Evolutionary conservation across 345 rosid species (phyloP), one percentile per base, ranked within the genome.

Genomic region (Garcia nutans): DNA sequence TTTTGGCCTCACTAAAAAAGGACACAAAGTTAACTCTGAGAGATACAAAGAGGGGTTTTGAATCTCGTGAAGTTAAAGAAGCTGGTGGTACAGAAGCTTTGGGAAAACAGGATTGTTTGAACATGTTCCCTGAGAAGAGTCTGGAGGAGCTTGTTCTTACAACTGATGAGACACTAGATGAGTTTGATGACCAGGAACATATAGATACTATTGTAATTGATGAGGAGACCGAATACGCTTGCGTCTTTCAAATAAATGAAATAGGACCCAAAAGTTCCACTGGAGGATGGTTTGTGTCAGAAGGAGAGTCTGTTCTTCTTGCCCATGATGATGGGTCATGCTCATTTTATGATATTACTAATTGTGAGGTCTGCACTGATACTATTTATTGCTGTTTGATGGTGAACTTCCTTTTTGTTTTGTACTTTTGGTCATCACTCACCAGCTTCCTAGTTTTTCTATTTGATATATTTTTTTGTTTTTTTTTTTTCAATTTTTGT

Each of bases 201-300:
- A 77, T 65, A 52, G 87, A 86, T 67, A 74, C 73, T 59, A 57
- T 79, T 84, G 73, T 80, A 33, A 70, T 80, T 59, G 83, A 23
- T 26, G 94, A 89, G 80, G 95, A 88, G 80, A 73, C 75, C 41
- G 97, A 96, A 71, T 90, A 88, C 68, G 66, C 74, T 63, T 50
- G 81, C 77, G 65, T 83, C 74, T 69, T 85, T 76, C 91, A 84
- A 80, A 86, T 87, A 63, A 88, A 85, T 77, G 90, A 85, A 78
- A 88, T 93, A 58, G 98, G 97, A 50, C 31, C 78, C 68, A 96
- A 85, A 81, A 88, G 68, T 74, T 77, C 94, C 41, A 92, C 98
- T 0, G 97, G 95, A 69, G 99, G 98, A 69, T 96, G 99, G 98
- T 93, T 96, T 87, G 93, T 93, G 74, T 96, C 99, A 22, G 99